Evolutionary conservation across 345 rosid species (phyloP).

Genomic region (Gossypium bickii): DNA sequence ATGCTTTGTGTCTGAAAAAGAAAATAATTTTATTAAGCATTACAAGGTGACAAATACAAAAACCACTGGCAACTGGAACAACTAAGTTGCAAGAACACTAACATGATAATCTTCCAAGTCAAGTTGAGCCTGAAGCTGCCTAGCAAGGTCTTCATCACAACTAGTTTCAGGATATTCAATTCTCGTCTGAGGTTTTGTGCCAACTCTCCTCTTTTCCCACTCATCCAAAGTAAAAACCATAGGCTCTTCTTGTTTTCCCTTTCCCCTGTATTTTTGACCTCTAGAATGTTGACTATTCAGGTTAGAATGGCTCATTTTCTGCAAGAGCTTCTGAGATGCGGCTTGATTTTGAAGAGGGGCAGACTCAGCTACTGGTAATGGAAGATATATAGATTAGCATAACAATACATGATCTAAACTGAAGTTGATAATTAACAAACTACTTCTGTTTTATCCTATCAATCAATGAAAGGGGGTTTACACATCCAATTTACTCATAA

Average conservation of each 20-base stretch:
- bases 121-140: slow-evolving; percentile 79
- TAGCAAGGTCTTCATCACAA: slow-evolving; percentile 70
- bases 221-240: slow-evolving; percentile 58
- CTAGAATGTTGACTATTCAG: slow-evolving; percentile 32
- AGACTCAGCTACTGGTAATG: slow-evolving; percentile 54
- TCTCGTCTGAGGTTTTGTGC: slow-evolving; percentile 25
- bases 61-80: not conserved
- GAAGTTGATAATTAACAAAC: not conserved
- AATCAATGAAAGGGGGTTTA: slow-evolving; percentile 3
- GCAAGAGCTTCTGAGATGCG: slow-evolving; percentile 80
- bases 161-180: slow-evolving; percentile 41
- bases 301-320: slow-evolving; percentile 60
- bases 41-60: slow-evolving; percentile 3
- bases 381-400: not conserved
- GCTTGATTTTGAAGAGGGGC: slow-evolving; percentile 89
- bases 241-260: slow-evolving; percentile 55
- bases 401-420: not conserved
- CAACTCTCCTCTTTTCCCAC: slow-evolving; percentile 65
- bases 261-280: slow-evolving; percentile 51
- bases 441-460: not conserved
- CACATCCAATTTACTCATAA: not conserved
- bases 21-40: slow-evolving; percentile 14
- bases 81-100: slow-evolving; percentile 21
- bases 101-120: slow-evolving; percentile 77
- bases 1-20: slow-evolving; percentile 41